A percentile compares a stretch with the other conserved stretches of the same genome.
Conservation (phyloP, 495 filamentous ascomycete genomes). For the Xylaria telfairii region DNA sequence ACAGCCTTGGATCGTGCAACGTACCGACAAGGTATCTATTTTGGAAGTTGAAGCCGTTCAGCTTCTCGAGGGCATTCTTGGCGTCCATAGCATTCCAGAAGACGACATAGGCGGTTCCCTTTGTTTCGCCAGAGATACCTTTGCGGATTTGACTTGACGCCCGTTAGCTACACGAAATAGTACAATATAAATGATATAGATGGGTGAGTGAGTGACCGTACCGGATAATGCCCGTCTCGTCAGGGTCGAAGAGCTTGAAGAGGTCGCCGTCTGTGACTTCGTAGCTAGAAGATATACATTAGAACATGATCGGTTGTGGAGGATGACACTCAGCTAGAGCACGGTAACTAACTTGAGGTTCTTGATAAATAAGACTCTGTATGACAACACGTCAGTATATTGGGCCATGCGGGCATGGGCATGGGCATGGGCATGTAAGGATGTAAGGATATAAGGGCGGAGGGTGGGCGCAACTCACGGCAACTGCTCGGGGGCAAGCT, state of each 20-base stretch:
- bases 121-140: conserved; percentile 95
- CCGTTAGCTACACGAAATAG: conserved; percentile 38
- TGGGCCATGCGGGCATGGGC: background rate
- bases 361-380: conserved; percentile 44
- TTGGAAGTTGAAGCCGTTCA: conserved; percentile 99
- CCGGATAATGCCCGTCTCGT: conserved; percentile 43
- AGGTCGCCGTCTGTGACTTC: conserved; percentile 44
- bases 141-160: conserved; percentile 89
- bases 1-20: conserved; percentile 40
- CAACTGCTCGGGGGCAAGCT: conserved; percentile 92
- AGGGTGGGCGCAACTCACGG: conserved; percentile 60
- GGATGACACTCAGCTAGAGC: background rate
- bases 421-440: background rate
- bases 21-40: conserved; percentile 98
- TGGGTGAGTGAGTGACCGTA: conserved; percentile 23
- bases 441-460: background rate
- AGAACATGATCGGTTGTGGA: conserved; percentile 1
- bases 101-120: conserved; percentile 97
- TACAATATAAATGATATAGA: background rate
- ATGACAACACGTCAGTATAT: conserved; percentile 30
- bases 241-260: conserved; percentile 45
- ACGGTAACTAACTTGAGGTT: conserved; percentile 39
- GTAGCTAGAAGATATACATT: conserved; percentile 29
- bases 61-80: conserved; percentile 97
- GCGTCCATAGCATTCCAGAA: conserved; percentile 99